Evolutionary conservation across 148 eudicot species (phyloP), one percentile per base, ranked within the genome.

Genomic region (Rhododendron williamsianum): DNA sequence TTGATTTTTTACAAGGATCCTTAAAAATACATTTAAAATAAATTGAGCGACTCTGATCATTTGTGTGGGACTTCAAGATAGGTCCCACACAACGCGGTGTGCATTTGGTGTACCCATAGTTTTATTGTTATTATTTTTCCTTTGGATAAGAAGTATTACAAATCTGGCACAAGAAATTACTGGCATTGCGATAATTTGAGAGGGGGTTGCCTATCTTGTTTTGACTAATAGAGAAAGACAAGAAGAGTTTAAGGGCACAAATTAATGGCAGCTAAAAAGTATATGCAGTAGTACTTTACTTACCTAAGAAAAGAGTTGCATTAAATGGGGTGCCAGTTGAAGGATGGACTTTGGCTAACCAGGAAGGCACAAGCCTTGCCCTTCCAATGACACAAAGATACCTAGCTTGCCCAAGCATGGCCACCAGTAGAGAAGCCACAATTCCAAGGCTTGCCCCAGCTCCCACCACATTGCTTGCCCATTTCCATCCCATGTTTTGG

Each of bases 331-430:
- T 96, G 86, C 95, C 95, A 2, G 98, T 96, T 25, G 93, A 89
- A 83, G 97, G 93, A 85, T 96, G 93, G 48, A 96, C 98, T 87
- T 94, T 92, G 81, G 99, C 99, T 49, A 96, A 89, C 98, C 99
- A 96, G 10, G 91, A 90, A 18, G 99, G 98, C 78, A 92, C 95
- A 49, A 94, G 91, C 84, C 94, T 85, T 41, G 99, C 93, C 79
- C 98, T 88, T 76, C 93, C 98, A 33, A 96, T 95, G 43, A 95
- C 97, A 58, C 98, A 95, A 30, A 96, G 88, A 87, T 95, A 96
- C 85, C 98, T 90, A 38, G 99, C 96, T 87, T 95, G 99, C 41
- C 99, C 98, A 76, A 96, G 93, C 94, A 92, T 94, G 76, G 97
- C 94, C 11, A 95, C 99, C 88, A 96, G 86, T 9, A 96, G 91